Percentiles rank a stretch among this genome's conserved stretches.
Evolutionary conservation across 2,329 filamentous ascomycete species (phyloP).

Genomic region (Colletotrichum noveboracense): DNA sequence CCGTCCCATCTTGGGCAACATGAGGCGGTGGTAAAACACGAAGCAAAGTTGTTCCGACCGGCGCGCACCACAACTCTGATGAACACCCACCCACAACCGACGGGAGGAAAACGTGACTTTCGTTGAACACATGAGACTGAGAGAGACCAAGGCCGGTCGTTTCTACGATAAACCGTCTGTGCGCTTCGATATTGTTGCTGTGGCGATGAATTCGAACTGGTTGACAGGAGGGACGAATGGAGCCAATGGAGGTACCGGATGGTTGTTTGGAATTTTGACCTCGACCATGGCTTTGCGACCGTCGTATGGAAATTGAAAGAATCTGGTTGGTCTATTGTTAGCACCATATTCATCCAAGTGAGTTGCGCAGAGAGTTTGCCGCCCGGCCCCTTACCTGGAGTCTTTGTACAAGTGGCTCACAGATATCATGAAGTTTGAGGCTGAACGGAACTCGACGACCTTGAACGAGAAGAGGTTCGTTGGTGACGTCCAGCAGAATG

Average conservation of each 20-base stretch:
- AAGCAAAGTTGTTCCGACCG: not conserved
- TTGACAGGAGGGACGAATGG: conserved; percentile 9
- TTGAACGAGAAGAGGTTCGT: conserved; percentile 18
- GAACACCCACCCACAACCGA: not conserved
- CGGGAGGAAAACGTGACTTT: not conserved
- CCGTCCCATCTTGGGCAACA: not conserved
- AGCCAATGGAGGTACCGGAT: not conserved
- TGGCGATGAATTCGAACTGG: conserved; percentile 19
- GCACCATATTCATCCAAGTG: not conserved
- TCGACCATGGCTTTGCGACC: conserved; percentile 12
- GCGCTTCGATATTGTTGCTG: conserved; percentile 17
- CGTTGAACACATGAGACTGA: not conserved
- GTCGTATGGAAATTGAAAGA: not conserved
- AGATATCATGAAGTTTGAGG: conserved; percentile 15
- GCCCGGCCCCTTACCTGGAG: conserved; percentile 4
- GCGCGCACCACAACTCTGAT: not conserved
- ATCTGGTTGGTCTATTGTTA: not conserved
- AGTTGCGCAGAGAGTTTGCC: no score
- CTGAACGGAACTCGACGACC: conserved; percentile 16
- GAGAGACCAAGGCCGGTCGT: not conserved
- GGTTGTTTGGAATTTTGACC: conserved; percentile 2
- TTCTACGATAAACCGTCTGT: conserved; percentile 16
- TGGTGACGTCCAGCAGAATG: conserved; percentile 12
- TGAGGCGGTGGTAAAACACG: conserved; percentile 13
- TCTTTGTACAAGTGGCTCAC: conserved; percentile 20